phyloP scores from a whole-genome alignment of 345 rosid species.

The Rhizophora apiculata region DNA sequence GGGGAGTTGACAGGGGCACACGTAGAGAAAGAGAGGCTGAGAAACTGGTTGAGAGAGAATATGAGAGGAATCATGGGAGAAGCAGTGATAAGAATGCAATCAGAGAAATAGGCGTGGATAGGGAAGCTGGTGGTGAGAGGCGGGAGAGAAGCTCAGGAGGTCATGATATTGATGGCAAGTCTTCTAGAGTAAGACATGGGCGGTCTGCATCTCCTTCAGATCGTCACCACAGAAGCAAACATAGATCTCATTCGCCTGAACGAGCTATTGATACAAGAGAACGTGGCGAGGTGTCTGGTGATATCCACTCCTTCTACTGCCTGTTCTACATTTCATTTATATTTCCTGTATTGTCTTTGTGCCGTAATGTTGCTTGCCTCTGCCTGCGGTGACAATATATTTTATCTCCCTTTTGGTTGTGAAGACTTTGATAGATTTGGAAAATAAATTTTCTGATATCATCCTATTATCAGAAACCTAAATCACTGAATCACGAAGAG shows the following conservation, averaged over 20 bases:
- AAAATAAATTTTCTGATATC: not conserved
- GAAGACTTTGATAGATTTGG: not conserved
- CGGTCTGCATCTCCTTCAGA: conserved; percentile 53
- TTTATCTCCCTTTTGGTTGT: not conserved
- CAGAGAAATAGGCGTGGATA: conserved; percentile 39
- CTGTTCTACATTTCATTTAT: not conserved
- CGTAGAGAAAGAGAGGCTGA: conserved; percentile 20
- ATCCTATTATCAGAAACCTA: not conserved
- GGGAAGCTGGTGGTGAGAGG: conserved; percentile 45
- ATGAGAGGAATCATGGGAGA: conserved; percentile 12
- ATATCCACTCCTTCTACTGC: conserved; percentile 29
- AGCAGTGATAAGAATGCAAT: conserved; percentile 14
- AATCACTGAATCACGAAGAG: not conserved
- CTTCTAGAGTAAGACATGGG: conserved; percentile 45
- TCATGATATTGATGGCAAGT: conserved; percentile 49
- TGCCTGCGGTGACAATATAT: not conserved
- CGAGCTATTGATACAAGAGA: conserved; percentile 37
- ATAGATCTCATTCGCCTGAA: conserved; percentile 54
- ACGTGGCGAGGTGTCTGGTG: conserved; percentile 64
- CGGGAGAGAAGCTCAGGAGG: conserved; percentile 52
- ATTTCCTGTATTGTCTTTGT: not conserved
- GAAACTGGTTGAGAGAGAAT: conserved; percentile 7
- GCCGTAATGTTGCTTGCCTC: not conserved
- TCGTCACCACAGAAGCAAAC: conserved; percentile 48
- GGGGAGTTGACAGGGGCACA: conserved; percentile 17